These are phyloP conservation scores for Nakazawaea anatomiae DNA, from an alignment of 805 yeast genomes.

Conservation along the genomic window DNA sequence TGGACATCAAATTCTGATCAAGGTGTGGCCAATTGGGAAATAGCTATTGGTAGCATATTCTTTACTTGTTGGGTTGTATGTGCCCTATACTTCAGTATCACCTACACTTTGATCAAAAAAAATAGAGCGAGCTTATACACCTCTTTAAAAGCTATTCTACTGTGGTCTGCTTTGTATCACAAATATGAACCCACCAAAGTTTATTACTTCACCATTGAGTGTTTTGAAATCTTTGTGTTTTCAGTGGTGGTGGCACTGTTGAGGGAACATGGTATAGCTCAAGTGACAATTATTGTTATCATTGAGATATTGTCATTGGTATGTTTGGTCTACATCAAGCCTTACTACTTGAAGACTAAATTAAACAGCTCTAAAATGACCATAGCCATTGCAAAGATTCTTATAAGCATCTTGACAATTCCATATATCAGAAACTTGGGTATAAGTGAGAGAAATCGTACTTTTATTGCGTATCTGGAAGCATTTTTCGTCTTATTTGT, in stretches of 20 bases:
- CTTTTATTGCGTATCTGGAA: conserved; percentile 39
- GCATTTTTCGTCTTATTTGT: conserved; percentile 30
- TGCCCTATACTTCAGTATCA: conserved; percentile 28
- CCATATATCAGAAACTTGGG: conserved; percentile 33
- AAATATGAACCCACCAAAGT: conserved; percentile 36
- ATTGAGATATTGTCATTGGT: conserved; percentile 27
- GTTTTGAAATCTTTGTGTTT: conserved; percentile 25
- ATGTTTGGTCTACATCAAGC: conserved; percentile 21
- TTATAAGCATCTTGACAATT: conserved; percentile 35
- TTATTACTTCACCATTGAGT: conserved; percentile 32
- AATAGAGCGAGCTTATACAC: conserved; percentile 33
- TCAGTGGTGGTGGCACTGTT: conserved; percentile 38
- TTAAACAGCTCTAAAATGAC: conserved; percentile 26
- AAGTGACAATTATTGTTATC: conserved; percentile 31
- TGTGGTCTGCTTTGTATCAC: conserved; percentile 41
- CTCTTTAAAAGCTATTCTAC: conserved; percentile 37
- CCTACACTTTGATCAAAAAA: conserved; percentile 20
- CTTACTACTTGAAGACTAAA: conserved; percentile 26
- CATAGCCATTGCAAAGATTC: conserved; percentile 30
- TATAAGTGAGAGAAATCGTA: conserved; percentile 30
- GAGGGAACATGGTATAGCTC: conserved; percentile 38
- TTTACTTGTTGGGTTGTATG: conserved; percentile 27
- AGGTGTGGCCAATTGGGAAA: conserved; percentile 13
- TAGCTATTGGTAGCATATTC: conserved; percentile 27
- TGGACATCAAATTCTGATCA: conserved; percentile 5